A percentile compares a stretch with the other conserved stretches of the same genome.
phyloP scores from a whole-genome alignment of 257 asterid species.

The Gentiana straminea region DNA sequence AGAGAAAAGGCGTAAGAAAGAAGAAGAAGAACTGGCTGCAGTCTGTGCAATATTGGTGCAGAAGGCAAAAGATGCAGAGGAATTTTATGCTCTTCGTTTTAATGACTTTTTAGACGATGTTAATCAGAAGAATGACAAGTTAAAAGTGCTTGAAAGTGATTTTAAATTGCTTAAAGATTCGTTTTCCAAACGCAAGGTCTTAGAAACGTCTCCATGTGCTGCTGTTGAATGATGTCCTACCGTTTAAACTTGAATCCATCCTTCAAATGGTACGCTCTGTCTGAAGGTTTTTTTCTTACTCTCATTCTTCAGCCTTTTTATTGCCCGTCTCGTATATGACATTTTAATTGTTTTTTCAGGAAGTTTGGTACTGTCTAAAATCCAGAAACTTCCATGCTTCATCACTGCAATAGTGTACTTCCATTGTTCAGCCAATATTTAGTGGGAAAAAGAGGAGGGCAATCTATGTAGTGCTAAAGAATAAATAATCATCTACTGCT shows the following conservation, averaged over 20 bases:
- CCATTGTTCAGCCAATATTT: too few relatives aligned
- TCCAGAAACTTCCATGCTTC: too few relatives aligned
- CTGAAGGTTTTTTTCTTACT: too few relatives aligned
- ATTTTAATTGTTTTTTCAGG: too few relatives aligned
- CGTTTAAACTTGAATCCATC: neutral
- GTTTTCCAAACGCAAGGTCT: slow-evolving; percentile 13
- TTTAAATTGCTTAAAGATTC: slow-evolving; percentile 25
- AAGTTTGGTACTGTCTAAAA: too few relatives aligned
- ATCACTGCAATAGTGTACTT: too few relatives aligned
- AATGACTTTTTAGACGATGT: slow-evolving; percentile 26
- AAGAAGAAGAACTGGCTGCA: slow-evolving; percentile 48
- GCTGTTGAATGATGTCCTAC: slow-evolving; percentile 17
- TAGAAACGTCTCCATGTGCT: slow-evolving; percentile 12
- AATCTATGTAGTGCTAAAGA: too few relatives aligned
- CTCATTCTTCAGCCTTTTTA: too few relatives aligned
- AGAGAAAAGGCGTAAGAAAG: slow-evolving; percentile 27
- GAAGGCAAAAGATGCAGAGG: slow-evolving; percentile 41
- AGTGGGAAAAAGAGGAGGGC: too few relatives aligned
- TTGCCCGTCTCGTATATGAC: too few relatives aligned
- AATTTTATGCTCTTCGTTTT: slow-evolving; percentile 18
- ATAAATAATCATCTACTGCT: too few relatives aligned
- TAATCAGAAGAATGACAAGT: slow-evolving; percentile 24
- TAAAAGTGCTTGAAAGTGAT: slow-evolving; percentile 29
- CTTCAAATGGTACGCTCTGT: too few relatives aligned
- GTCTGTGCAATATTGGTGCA: slow-evolving; percentile 38